Evolutionary conservation across 2,329 filamentous ascomycete species (phyloP), one percentile per base, ranked within the genome.

Genomic region (Fusarium graminum): DNA sequence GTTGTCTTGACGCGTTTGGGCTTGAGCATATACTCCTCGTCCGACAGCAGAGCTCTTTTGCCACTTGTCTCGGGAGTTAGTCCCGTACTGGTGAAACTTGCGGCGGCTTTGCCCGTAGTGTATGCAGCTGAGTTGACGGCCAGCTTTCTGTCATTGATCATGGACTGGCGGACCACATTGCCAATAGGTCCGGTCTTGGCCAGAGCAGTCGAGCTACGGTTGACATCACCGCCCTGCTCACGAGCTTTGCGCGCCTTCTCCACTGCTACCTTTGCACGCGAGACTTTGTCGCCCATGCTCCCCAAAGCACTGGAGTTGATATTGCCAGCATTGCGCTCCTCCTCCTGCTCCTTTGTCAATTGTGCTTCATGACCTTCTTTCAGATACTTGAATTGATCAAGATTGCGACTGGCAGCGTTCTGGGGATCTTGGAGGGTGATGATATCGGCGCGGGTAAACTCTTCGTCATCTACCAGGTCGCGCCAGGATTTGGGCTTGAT

Each of bases 341-440:
- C 85, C 66, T 91, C 85, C 76, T 95, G 88, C 52, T 92, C 88
- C 26, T 87, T 88, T 1, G 90, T 91, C 46, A 90, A 77, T 4
- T 88, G 84, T 5, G 86, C 88, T 43, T 89, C 86, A 47, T 88
- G 86, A 10, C 95, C 94, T 22, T 98, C 93, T 72, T 93, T 88
- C 53, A 99, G 79, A 72, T 93, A 94, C 75, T 95, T 94, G 83
- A 97, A 99, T 43, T 90, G 88, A 78, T 90, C 93, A 64, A 97
- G 83, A 76, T 98, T 92, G 68, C 94, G 83, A 54, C 89, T 88
- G 55, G 91, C 89, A 19, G 95, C 83, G 76, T 97, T 97, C 75
- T 97, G 94, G 12, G 95, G 95, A 76, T 99, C 95, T 76, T 99
- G 96, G 11, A 99, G 82, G 0, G 93, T 97, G 74, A 99, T 97